Conservation (phyloP, 1,284 basidiomycete species). For the Blastosporella zonata region DNA sequence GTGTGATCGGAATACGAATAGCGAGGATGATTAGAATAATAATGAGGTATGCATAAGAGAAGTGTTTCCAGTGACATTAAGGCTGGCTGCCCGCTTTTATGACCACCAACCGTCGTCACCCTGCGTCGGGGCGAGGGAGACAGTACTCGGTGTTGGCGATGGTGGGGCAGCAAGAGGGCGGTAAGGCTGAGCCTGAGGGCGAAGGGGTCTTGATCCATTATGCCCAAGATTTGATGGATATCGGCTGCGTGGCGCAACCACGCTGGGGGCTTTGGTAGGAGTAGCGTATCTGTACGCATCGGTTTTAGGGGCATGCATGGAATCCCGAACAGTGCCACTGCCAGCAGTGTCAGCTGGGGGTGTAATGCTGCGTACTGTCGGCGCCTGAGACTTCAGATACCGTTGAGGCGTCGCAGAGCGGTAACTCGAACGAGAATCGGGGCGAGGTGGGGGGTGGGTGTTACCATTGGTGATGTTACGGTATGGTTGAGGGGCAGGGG, state of each 20-base stretch:
- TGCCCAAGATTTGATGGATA: constrained; percentile 35
- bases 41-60: constrained; percentile 4
- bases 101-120: constrained; percentile 76
- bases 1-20: constrained; percentile 8
- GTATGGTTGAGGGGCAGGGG: constrained; percentile 29
- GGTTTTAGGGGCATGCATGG: constrained; percentile 64
- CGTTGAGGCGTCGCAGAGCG: constrained; percentile 33
- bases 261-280: constrained; percentile 16
- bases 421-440: constrained; percentile 65
- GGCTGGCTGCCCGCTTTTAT: constrained; percentile 33
- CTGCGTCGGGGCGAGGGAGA: constrained; percentile 66
- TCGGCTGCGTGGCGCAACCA: constrained; percentile 31
- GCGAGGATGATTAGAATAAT: constrained; percentile 4
- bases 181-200: constrained; percentile 26
- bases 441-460: constrained; percentile 48
- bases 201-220: constrained; percentile 39
- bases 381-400: constrained; percentile 25
- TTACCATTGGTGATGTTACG: constrained; percentile 34
- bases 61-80: not conserved
- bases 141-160: constrained; percentile 72
- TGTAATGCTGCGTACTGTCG: constrained; percentile 39
- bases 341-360: constrained; percentile 48
- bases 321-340: constrained; percentile 55
- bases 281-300: constrained; percentile 24
- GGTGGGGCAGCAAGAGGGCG: constrained; percentile 35